Evolutionary conservation across 2,329 filamentous ascomycete genomes (phyloP).

Genomic region (Colletotrichum magnum): DNA sequence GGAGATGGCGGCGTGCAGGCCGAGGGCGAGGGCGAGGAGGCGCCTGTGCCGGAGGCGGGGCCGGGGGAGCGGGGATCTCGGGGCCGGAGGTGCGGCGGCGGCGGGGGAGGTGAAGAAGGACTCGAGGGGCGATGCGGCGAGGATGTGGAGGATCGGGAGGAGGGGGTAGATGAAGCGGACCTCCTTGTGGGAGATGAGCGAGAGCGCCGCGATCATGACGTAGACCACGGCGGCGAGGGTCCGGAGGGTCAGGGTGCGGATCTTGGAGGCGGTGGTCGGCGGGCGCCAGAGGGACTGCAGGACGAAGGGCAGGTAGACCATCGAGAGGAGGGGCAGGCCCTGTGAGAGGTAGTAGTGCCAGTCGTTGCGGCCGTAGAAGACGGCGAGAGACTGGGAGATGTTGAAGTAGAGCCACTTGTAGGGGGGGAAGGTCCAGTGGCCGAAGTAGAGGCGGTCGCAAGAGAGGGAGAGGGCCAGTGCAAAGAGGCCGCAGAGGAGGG

Average conservation of each 20-base stretch:
- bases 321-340: constrained; percentile 88
- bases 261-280: constrained; percentile 48
- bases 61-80: constrained; percentile 45
- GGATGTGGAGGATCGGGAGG: constrained; percentile 85
- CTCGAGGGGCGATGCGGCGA: constrained; percentile 78
- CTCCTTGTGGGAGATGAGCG: constrained; percentile 93
- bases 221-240: constrained; percentile 71
- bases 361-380: constrained; percentile 93
- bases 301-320: constrained; percentile 84
- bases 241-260: constrained; percentile 52
- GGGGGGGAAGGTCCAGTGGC: constrained; percentile 88
- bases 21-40: constrained; percentile 71
- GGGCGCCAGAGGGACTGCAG: constrained; percentile 73
- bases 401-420: constrained; percentile 93
- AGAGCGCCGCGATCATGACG: constrained; percentile 75
- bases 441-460: constrained; percentile 85
- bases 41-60: constrained; percentile 64
- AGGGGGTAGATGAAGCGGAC: constrained; percentile 97
- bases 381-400: constrained; percentile 85
- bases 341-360: constrained; percentile 96
- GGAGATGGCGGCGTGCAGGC: constrained; percentile 79
- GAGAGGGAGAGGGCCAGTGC: constrained; percentile 75
- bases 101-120: constrained; percentile 72
- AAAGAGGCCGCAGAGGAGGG: constrained; percentile 71
- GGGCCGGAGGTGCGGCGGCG: constrained; percentile 43